Base-by-base conservation (phyloP, 805 yeast species). In the Nakazawaea laoshanensis region DNA sequence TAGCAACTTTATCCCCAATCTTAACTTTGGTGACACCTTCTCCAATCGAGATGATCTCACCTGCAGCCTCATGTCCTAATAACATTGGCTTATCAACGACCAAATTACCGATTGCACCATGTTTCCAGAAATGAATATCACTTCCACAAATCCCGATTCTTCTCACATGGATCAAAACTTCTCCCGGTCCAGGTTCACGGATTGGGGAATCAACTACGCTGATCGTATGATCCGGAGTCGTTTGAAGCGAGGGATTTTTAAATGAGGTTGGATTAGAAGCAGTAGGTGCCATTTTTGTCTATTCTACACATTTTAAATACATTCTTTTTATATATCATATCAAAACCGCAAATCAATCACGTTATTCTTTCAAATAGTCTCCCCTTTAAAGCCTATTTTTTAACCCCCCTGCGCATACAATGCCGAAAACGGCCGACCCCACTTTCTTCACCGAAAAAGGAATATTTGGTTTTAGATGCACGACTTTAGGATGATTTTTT, bases 141-240 rank as follows among this genome's bases (percentile, higher is more conserved):
- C 82, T 70, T 12, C 87, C 87, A 53, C 87, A 80, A 43, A 79
- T 78, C 18, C 87, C 87, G 6, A 83, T 76, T 32, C 76, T 74
- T 39, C 70, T 61, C 27, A 77, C 67, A 47, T 71, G 76, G 27
- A 77, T 66, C 13, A 72, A 49, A 17, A 74, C 83, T 37, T 65
- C 60, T 19, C 55, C 59, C 9, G 47, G 44, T 8, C 55, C 60
- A 12, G 63, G 63, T 14, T 29, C 29, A 3, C 25, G 36, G 18
- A 42, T 36, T 21, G 47, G 46, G 9, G 42, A 21, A 18, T 35
- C 24, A 12, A 26, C 30, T 3, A 35, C 23, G 12, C 12, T 26
- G 19, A 35, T 30, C 8, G 17, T 27, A 10, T 29, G 33, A 16
- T 22, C 24, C 5, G 33, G 29, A 5, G 24, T 29, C 21, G 22